phyloP scores from a whole-genome alignment of 352 stramenopile species.

The Phytophthora pisi region DNA sequence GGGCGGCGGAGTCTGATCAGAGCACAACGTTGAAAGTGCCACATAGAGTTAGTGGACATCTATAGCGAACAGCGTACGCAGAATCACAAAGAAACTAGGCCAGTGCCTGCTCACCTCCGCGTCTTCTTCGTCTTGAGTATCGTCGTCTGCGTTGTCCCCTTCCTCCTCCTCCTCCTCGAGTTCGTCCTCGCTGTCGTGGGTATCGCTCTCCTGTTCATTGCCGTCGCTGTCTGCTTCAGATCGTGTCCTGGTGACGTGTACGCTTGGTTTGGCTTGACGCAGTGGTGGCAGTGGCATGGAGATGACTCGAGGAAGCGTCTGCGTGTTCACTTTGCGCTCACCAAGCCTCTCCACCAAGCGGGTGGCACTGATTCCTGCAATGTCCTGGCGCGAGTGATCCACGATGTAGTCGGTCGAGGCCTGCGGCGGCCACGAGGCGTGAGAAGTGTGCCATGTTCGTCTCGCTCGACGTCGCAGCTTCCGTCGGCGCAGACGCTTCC shows the following conservation, averaged over 20 bases:
- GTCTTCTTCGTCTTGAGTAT: slow-evolving; percentile 18
- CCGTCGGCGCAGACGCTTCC: slow-evolving; percentile 32
- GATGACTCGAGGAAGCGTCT: slow-evolving; percentile 16
- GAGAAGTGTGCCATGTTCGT: slow-evolving; percentile 44
- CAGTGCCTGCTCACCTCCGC: slow-evolving; percentile 15
- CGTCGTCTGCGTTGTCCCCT: neutral
- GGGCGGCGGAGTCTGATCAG: slow-evolving; percentile 15
- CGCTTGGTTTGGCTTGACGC: slow-evolving; percentile 1
- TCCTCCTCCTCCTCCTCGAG: slow-evolving; percentile 20
- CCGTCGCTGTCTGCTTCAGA: slow-evolving; percentile 4
- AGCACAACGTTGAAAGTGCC: slow-evolving; percentile 12
- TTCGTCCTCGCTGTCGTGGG: slow-evolving; percentile 10
- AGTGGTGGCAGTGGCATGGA: slow-evolving; percentile 27
- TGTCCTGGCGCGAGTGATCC: slow-evolving; percentile 29
- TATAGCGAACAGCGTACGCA: slow-evolving; percentile 15
- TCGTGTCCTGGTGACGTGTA: neutral
- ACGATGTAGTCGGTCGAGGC: slow-evolving; percentile 55
- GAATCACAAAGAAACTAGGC: slow-evolving; percentile 3
- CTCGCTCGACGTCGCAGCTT: slow-evolving; percentile 38
- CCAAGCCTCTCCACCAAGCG: slow-evolving; percentile 48
- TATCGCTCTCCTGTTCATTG: slow-evolving; percentile 10
- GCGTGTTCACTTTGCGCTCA: slow-evolving; percentile 25
- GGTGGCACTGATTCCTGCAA: slow-evolving; percentile 25
- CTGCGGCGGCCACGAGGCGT: slow-evolving; percentile 33
- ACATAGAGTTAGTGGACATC: slow-evolving; percentile 34